Evolutionary conservation across 148 eudicot genomes (phyloP).

Genomic region (Polygonum aviculare): DNA sequence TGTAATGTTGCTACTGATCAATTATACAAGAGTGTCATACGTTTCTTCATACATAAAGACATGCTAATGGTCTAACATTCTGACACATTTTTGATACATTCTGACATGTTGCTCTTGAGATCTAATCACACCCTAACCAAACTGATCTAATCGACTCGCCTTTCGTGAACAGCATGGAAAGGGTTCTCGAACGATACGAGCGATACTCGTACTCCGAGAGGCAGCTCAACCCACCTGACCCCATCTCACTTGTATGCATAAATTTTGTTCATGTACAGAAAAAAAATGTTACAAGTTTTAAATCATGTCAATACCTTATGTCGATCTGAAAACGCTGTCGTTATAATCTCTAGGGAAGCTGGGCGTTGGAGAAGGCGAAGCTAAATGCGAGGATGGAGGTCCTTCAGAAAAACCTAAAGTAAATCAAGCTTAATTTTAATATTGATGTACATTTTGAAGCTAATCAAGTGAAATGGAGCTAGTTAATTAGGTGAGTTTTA

Average conservation of each 20-base stretch:
- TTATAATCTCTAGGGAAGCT: conserved; percentile 41
- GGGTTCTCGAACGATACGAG: conserved; percentile 52
- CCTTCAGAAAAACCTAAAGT: conserved; percentile 61
- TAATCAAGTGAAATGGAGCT: neutral
- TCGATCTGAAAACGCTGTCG: neutral
- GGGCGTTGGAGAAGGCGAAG: conserved; percentile 71
- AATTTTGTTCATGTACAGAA: neutral
- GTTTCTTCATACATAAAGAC: no score
- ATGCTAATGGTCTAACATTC: no score
- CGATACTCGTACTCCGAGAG: conserved; percentile 41
- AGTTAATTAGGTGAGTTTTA: neutral
- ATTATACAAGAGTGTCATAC: no score
- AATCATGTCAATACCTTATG: neutral
- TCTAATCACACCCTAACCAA: neutral
- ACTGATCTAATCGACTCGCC: neutral
- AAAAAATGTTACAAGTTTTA: neutral
- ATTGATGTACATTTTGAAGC: neutral
- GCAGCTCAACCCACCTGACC: conserved; percentile 31
- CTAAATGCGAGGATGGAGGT: conserved; percentile 75
- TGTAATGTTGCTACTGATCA: no score
- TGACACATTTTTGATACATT: neutral
- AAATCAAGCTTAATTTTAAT: neutral
- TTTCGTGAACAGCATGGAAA: conserved; percentile 44
- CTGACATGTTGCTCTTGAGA: neutral
- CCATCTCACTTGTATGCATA: conserved; percentile 34